Percentiles rank a stretch among this genome's conserved stretches.
Conservation (phyloP, 2,329 filamentous ascomycete species). For the Salinomyces thailandicus region DNA sequence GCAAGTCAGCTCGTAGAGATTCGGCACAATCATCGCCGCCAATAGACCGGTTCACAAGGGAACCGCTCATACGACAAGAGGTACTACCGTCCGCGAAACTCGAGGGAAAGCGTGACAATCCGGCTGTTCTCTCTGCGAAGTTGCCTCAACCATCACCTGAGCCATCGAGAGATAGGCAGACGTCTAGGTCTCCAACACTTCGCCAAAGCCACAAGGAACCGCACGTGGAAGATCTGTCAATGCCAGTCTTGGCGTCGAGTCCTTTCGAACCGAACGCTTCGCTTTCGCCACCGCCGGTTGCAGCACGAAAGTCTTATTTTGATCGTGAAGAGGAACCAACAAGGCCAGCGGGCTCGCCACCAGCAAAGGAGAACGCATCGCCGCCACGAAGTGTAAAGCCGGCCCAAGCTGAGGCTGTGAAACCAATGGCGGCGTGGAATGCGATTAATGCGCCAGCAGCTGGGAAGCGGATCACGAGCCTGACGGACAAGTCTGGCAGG, state of each 20-base stretch:
- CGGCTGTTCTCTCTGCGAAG: constrained; percentile 10
- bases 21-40: constrained; percentile 8
- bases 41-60: constrained; percentile 5
- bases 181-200: constrained; percentile 2
- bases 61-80: constrained; percentile 9
- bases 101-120: constrained; percentile 9
- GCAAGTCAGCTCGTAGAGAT: constrained; percentile 4
- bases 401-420: constrained; percentile 10
- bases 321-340: constrained; percentile 3
- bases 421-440: constrained; percentile 19
- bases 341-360: constrained; percentile 2
- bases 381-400: constrained; percentile 6
- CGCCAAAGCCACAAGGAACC: neutral
- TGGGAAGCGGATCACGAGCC: constrained; percentile 10
- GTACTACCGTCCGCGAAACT: constrained; percentile 8
- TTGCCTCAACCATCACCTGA: constrained; percentile 8
- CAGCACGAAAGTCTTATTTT: constrained; percentile 5
- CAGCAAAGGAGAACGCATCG: constrained; percentile 16
- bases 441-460: constrained; percentile 14
- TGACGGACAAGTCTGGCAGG: constrained; percentile 11
- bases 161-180: neutral
- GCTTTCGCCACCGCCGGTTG: constrained; percentile 4
- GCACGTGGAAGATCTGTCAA: constrained; percentile 6
- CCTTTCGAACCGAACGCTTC: constrained; percentile 10
- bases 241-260: constrained; percentile 11